Conservation (phyloP, 2,329 filamentous ascomycete genomes). For the Diaporthe ilicicola region DNA sequence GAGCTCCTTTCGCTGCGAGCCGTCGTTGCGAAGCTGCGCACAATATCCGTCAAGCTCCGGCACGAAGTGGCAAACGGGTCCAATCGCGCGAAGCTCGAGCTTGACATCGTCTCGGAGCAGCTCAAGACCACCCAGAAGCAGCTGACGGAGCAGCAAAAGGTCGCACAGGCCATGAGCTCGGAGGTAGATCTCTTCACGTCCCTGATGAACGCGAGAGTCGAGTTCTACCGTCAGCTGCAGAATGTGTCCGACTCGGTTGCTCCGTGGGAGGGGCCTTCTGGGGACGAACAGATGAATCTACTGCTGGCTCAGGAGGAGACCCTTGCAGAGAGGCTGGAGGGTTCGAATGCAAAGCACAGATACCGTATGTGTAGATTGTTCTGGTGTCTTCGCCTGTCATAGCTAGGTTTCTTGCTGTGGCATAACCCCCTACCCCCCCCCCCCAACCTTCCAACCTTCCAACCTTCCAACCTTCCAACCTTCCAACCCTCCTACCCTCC, state of each 20-base stretch:
- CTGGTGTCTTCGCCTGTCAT: neutral
- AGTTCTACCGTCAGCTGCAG: slow-evolving; percentile 92
- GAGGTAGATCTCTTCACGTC: slow-evolving; percentile 80
- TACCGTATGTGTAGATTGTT: slow-evolving; percentile 63
- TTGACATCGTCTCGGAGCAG: slow-evolving; percentile 69
- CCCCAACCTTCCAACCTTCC: too few species aligned
- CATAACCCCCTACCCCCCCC: too few species aligned
- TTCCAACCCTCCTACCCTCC: too few species aligned
- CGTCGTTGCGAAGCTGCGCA: slow-evolving; percentile 74
- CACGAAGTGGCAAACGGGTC: slow-evolving; percentile 63
- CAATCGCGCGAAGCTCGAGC: slow-evolving; percentile 67
- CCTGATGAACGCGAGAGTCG: slow-evolving; percentile 85
- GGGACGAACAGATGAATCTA: slow-evolving; percentile 59
- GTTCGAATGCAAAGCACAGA: slow-evolving; percentile 75
- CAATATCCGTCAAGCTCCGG: slow-evolving; percentile 66
- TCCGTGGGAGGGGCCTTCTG: slow-evolving; percentile 71
- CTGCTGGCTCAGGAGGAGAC: slow-evolving; percentile 56
- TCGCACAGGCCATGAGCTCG: slow-evolving; percentile 60
- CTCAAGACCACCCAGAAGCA: slow-evolving; percentile 67
- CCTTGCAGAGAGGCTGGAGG: slow-evolving; percentile 66
- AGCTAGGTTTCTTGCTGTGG: neutral
- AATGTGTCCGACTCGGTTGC: slow-evolving; percentile 88
- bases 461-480: too few species aligned
- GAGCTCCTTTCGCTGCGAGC: slow-evolving; percentile 73
- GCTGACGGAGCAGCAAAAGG: slow-evolving; percentile 61